A percentile compares a stretch with the other conserved stretches of the same genome.
Evolutionary conservation across 2,329 filamentous ascomycete species (phyloP).

Genomic region (Cladobotryum mycophilum): DNA sequence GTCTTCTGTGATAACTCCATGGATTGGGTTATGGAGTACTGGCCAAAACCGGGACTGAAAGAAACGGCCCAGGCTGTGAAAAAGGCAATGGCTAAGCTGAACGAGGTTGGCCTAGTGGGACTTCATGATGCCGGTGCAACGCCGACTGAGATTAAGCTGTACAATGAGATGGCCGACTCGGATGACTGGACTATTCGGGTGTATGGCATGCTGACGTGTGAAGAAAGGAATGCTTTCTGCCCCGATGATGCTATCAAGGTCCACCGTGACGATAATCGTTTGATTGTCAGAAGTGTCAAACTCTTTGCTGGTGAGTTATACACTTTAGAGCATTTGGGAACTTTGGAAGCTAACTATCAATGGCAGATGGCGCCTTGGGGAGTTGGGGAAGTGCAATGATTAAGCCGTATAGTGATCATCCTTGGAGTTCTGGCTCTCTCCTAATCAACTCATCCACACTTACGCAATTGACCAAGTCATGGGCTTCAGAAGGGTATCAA

Average conservation of each 20-base stretch:
- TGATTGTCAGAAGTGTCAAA: constrained; percentile 59
- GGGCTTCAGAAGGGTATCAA: constrained; percentile 57
- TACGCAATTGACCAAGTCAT: constrained; percentile 45
- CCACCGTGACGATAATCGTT: constrained; percentile 38
- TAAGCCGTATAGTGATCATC: constrained; percentile 62
- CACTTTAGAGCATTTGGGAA: background rate
- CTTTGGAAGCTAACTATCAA: background rate
- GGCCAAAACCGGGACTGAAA: constrained; percentile 49
- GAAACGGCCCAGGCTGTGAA: constrained; percentile 49
- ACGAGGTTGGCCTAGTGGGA: constrained; percentile 60
- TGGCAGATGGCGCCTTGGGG: constrained; percentile 59
- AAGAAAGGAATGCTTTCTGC: constrained; percentile 58
- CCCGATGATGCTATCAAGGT: constrained; percentile 42
- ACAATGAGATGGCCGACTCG: constrained; percentile 40
- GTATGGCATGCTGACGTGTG: constrained; percentile 63
- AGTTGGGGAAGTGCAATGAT: constrained; percentile 67
- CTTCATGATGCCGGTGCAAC: constrained; percentile 62
- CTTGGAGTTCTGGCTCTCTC: constrained; percentile 55
- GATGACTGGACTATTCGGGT: constrained; percentile 56
- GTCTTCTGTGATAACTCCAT: constrained; percentile 72
- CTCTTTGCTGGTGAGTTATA: constrained; percentile 54
- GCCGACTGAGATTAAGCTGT: constrained; percentile 49
- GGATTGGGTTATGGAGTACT: constrained; percentile 51
- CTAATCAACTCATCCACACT: constrained; percentile 59
- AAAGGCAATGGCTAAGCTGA: constrained; percentile 56